These are phyloP conservation scores for Pleurotus djamor DNA, from an alignment of 768 basidiomycete genomes.

Conservation along the genomic window DNA sequence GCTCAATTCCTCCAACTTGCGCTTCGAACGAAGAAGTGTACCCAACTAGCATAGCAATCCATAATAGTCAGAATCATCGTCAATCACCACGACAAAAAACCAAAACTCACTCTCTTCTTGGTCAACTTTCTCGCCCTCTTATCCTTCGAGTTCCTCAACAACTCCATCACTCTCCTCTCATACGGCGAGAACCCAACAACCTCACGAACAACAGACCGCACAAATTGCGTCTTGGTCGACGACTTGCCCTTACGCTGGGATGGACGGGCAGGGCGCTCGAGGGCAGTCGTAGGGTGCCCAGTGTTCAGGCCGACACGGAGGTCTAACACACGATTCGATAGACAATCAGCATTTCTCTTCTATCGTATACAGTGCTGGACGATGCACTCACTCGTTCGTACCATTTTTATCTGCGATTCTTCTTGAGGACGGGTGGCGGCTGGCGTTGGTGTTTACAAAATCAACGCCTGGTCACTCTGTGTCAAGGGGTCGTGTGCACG, in stretches of 20 bases:
- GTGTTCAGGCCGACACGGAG: conserved; percentile 83
- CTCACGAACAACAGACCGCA: conserved; percentile 92
- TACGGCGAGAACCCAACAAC: conserved; percentile 98
- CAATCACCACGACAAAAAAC: conserved; percentile 29
- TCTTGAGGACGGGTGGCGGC: too few relatives aligned
- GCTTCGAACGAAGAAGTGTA: conserved; percentile 96
- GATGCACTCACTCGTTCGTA: conserved; percentile 64
- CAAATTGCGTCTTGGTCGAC: conserved; percentile 90
- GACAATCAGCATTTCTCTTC: not conserved
- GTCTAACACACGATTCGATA: too few relatives aligned
- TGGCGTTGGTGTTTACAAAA: too few relatives aligned
- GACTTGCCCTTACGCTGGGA: conserved; percentile 91
- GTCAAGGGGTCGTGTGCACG: not conserved
- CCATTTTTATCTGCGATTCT: conserved; percentile 48
- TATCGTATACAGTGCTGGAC: not conserved
- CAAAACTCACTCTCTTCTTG: conserved; percentile 83
- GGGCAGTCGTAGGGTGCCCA: conserved; percentile 85
- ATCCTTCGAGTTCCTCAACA: conserved; percentile 99
- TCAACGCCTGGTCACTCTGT: too few relatives aligned
- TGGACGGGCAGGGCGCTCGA: conserved; percentile 73
- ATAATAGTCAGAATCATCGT: not conserved
- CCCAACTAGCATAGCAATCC: conserved; percentile 67
- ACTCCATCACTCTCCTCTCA: conserved; percentile 96
- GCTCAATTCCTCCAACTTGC: conserved; percentile 96
- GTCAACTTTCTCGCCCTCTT: conserved; percentile 99